Percentiles rank a stretch among this genome's conserved stretches.
Conservation (phyloP, 2,329 filamentous ascomycete species). For the Colletotrichum plurivorum region DNA sequence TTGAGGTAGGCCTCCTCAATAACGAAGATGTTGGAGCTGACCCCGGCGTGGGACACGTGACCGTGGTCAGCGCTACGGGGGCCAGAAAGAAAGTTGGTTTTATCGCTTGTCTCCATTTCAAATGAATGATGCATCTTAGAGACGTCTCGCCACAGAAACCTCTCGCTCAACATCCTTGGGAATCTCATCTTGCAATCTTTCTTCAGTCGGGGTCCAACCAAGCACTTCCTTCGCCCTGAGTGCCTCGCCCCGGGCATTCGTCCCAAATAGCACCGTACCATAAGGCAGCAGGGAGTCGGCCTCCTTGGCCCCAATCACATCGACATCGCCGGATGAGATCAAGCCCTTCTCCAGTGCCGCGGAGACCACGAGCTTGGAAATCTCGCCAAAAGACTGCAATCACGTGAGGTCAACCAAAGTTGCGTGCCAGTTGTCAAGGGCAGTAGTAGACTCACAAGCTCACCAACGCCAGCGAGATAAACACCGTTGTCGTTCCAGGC, state of each 20-base stretch:
- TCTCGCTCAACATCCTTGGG: conserved; percentile 47
- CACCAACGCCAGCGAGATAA: conserved; percentile 51
- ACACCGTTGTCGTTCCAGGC: conserved; percentile 57
- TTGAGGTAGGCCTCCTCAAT: too few species aligned
- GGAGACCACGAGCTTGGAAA: conserved; percentile 47
- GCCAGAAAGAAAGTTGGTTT: background rate
- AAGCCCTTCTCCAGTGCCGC: conserved; percentile 47
- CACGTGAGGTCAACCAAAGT: background rate
- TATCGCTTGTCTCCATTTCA: background rate
- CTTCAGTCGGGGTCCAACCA: conserved; percentile 67
- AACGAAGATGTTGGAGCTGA: too few species aligned
- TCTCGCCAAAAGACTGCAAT: conserved; percentile 48
- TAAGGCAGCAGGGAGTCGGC: conserved; percentile 58
- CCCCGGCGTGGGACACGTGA: too few species aligned
- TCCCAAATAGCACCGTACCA: conserved; percentile 67
- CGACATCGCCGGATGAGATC: conserved; percentile 44
- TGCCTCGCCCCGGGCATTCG: conserved; percentile 68
- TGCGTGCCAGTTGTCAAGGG: background rate
- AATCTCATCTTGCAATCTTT: conserved; percentile 61
- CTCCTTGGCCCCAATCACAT: conserved; percentile 55
- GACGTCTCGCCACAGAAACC: background rate
- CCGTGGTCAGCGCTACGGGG: too few species aligned
- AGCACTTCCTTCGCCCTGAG: conserved; percentile 66
- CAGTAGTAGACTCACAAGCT: conserved; percentile 44
- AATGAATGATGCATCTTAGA: background rate